A percentile compares a stretch with the other conserved stretches of the same genome.
Evolutionary conservation across 139 green algal species (phyloP).

Genomic region (Dunaliella sp.): DNA sequence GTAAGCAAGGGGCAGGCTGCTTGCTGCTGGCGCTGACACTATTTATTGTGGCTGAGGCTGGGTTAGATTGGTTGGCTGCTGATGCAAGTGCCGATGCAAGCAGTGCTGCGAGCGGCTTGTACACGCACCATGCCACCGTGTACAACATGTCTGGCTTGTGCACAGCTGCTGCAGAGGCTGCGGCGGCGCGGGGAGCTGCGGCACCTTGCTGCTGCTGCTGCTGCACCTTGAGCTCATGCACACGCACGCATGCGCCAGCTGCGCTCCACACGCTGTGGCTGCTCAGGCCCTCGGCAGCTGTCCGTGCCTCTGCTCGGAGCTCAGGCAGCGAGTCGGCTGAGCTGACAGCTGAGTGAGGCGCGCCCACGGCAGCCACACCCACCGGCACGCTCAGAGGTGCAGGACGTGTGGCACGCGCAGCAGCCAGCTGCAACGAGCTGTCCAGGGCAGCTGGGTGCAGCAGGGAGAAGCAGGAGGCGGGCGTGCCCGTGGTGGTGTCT

Average conservation of each 20-base stretch:
- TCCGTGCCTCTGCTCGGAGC: neutral
- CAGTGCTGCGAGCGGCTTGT: neutral
- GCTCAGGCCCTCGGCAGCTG: neutral
- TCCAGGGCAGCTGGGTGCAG: constrained; percentile 4
- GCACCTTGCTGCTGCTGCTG: neutral
- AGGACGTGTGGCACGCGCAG: neutral
- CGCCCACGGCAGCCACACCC: neutral
- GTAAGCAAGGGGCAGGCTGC: no score
- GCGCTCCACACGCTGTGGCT: neutral
- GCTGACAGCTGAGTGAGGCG: neutral
- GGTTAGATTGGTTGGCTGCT: no score
- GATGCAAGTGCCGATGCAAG: neutral
- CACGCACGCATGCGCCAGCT: neutral
- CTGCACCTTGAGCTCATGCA: neutral
- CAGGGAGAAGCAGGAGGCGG: neutral
- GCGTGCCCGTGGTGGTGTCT: neutral
- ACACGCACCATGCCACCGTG: neutral
- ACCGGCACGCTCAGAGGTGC: constrained; percentile 6
- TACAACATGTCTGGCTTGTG: neutral
- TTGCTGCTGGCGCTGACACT: no score
- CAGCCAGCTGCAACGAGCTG: constrained; percentile 7
- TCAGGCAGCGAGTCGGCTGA: neutral
- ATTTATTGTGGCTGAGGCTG: no score
- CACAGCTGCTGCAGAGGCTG: neutral
- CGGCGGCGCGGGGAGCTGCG: neutral